These are phyloP conservation scores for Xylariaceae sp. DNA, from an alignment of 2,329 filamentous ascomycete species.

Conservation along the genomic window DNA sequence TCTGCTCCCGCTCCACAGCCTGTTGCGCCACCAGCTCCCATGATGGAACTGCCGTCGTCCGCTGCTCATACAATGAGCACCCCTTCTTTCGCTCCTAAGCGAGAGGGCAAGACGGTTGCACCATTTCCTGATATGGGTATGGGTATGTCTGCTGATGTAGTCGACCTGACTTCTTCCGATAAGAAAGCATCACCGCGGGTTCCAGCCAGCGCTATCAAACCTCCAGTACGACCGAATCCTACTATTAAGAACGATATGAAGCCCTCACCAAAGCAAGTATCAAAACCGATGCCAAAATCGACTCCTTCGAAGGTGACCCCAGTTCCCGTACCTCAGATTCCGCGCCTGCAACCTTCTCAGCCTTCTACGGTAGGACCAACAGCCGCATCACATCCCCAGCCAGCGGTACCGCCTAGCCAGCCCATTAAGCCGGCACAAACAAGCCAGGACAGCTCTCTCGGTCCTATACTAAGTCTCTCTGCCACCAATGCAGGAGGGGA, in stretches of 20 bases:
- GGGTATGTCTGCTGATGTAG: conserved; percentile 41
- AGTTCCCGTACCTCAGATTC: conserved; percentile 34
- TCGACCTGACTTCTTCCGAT: conserved; percentile 33
- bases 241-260: conserved; percentile 35
- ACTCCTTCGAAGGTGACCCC: conserved; percentile 31
- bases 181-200: conserved; percentile 34
- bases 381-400: conserved; percentile 18
- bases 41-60: conserved; percentile 40
- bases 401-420: conserved; percentile 15
- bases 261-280: conserved; percentile 31
- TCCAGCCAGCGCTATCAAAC: conserved; percentile 26
- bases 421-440: conserved; percentile 16
- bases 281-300: conserved; percentile 21
- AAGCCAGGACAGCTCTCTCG: conserved; percentile 27
- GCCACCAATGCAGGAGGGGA: conserved; percentile 15
- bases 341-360: conserved; percentile 25
- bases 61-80: conserved; percentile 36
- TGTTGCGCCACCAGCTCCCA: conserved; percentile 32
- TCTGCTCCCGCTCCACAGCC: conserved; percentile 25
- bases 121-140: conserved; percentile 61
- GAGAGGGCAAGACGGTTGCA: conserved; percentile 50
- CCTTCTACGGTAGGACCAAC: conserved; percentile 22
- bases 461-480: conserved; percentile 20
- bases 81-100: conserved; percentile 37
- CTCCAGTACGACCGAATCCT: conserved; percentile 19